A percentile compares a stretch with the other conserved stretches of the same genome.
Evolutionary conservation across 2,329 filamentous ascomycete genomes (phyloP).

Genomic region (Sclerotinia sclerotiorum): DNA sequence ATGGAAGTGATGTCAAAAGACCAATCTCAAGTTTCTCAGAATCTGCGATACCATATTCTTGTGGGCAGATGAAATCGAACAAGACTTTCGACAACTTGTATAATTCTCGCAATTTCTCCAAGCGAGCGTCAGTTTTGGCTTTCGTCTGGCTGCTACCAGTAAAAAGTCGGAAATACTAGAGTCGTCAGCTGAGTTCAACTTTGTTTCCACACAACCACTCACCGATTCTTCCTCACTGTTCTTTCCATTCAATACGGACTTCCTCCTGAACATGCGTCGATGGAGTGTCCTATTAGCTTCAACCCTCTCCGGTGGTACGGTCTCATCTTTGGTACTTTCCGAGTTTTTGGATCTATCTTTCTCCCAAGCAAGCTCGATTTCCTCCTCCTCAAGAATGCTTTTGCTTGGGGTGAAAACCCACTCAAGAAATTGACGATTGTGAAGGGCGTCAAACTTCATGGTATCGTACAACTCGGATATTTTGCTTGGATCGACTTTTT

Average conservation of each 20-base stretch:
- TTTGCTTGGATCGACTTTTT: conserved; percentile 98
- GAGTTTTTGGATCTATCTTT: conserved; percentile 34
- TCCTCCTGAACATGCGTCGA: conserved; percentile 57
- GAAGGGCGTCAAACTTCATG: conserved; percentile 98
- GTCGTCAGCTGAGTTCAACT: not conserved
- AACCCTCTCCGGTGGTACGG: conserved; percentile 32
- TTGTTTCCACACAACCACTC: not conserved
- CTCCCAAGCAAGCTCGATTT: conserved; percentile 40
- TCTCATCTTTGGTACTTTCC: conserved; percentile 31
- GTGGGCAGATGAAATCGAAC: conserved; percentile 97
- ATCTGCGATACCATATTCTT: conserved; percentile 96
- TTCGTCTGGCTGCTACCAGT: conserved; percentile 72
- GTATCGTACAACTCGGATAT: conserved; percentile 98
- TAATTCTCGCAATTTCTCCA: conserved; percentile 86
- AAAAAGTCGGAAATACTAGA: conserved; percentile 83
- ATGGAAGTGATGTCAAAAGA: conserved; percentile 84
- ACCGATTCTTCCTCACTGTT: conserved; percentile 47
- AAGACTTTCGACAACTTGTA: conserved; percentile 92
- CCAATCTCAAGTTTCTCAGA: conserved; percentile 98
- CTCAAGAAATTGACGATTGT: conserved; percentile 94
- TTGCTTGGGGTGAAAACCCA: conserved; percentile 93
- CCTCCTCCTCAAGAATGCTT: conserved; percentile 72
- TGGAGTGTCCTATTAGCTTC: conserved; percentile 38
- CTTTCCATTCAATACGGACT: conserved; percentile 58
- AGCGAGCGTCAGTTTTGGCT: conserved; percentile 77